Evolutionary conservation across 2,329 filamentous ascomycete genomes (phyloP), one percentile per base, ranked within the genome.

Genomic region (Trichoderma sp.): DNA sequence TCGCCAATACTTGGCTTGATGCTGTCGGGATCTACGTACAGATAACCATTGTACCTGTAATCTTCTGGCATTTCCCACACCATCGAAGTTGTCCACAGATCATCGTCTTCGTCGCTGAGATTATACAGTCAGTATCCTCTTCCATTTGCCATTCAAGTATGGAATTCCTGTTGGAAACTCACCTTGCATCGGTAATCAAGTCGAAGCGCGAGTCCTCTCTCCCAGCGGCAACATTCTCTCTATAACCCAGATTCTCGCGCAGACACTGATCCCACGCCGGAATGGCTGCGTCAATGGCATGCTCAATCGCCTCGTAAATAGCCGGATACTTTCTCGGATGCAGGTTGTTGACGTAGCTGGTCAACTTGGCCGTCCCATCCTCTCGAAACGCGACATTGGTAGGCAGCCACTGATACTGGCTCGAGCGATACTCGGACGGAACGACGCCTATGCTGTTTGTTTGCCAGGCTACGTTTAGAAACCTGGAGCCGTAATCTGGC

Each of bases 241-340:
- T 24, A 3, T 28, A 59, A 7, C 12, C 10, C 3, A 17, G 15
- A 24, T 51, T 51, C n/a, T 54, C 34, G 6, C 48, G 48, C 5
- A 67, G 65, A 10, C 81, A 81, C 70, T 85, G 83, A 66, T 81
- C 74, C 78, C 79, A 82, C 0, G 78, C 72, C 0, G 79, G 78
- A 15, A 82, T 69, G 1, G 76, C 68, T 4, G 68, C 67, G 3
- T 72, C 68, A 26, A 79, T 71, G 2, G 78, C 68, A 47, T 72
- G 60, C 63, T 78, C 77, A n/a, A 80, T 66, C 0, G 75, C 64
- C 5, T 28, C 19, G 60, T 79, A 80, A 1, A 79, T 68, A 2
- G 66, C 67, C 3, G 30, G 47, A 24, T 68, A 64, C 30, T 67
- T 63, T 4, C 30, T 62, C 19, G 79, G 79, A 66, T 81, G 78